A percentile compares a stretch with the other conserved stretches of the same genome.
Conservation (phyloP, 305 asterid genomes). For the Solanum chacoense region DNA sequence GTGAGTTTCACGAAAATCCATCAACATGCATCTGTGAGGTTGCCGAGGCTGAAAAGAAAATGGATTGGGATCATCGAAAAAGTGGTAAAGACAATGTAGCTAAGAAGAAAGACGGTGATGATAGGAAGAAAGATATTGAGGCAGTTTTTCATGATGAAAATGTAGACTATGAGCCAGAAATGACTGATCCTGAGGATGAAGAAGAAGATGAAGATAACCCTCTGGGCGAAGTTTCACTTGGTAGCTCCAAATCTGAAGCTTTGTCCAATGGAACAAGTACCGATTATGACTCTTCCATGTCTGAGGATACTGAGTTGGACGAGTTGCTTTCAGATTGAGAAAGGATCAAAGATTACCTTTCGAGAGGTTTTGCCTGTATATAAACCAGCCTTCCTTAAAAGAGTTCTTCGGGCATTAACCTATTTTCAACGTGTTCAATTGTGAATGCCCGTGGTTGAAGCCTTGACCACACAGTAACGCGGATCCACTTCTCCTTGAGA, state of each 20-base stretch:
- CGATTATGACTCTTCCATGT: constrained; percentile 26
- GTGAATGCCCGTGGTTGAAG: not conserved
- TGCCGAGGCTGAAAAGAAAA: constrained; percentile 33
- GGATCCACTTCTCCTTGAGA: not conserved
- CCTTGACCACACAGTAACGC: not conserved
- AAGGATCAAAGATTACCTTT: not conserved
- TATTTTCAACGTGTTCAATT: not conserved
- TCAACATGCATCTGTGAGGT: constrained; percentile 81
- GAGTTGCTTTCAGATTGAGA: constrained; percentile 44
- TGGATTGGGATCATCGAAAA: constrained; percentile 18
- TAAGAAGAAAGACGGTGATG: constrained; percentile 20
- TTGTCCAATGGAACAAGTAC: constrained; percentile 36
- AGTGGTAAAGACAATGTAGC: constrained; percentile 19
- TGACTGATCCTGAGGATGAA: constrained; percentile 73
- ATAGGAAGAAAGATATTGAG: constrained; percentile 22
- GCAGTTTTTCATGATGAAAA: constrained; percentile 26
- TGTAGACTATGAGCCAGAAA: constrained; percentile 46
- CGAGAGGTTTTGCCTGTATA: not conserved
- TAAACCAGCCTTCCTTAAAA: not conserved
- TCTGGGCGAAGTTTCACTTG: constrained; percentile 16
- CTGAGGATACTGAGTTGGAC: constrained; percentile 72
- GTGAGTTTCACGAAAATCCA: constrained; percentile 88
- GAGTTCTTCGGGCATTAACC: not conserved
- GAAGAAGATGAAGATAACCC: constrained; percentile 34
- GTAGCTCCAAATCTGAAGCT: not conserved